phyloP scores from a whole-genome alignment of 768 basidiomycete genomes.

The Rhizopogon vesiculosus region DNA sequence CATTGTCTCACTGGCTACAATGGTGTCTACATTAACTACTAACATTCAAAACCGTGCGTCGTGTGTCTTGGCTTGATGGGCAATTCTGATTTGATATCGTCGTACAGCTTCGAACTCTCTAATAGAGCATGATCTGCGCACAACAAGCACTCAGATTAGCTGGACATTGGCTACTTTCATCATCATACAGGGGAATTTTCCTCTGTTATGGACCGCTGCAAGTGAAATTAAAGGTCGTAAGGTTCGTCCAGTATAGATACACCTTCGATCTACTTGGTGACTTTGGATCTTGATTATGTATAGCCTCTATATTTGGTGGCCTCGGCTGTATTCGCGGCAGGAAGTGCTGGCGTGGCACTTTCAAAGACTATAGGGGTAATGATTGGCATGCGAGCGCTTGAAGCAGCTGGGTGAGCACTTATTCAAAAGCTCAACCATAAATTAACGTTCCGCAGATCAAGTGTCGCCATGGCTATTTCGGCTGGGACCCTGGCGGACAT shows the following conservation, averaged over 20 bases:
- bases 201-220: slow-evolving; percentile 62
- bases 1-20: slow-evolving; percentile 20
- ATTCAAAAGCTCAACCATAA: neutral
- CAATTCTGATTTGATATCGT: neutral
- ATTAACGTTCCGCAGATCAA: slow-evolving; percentile 38
- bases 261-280: neutral
- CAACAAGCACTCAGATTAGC: slow-evolving; percentile 59
- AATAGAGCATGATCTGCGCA: slow-evolving; percentile 56
- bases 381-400: slow-evolving; percentile 66
- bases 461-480: slow-evolving; percentile 67
- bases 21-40: slow-evolving; percentile 18
- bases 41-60: slow-evolving; percentile 26
- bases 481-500: slow-evolving; percentile 78
- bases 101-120: slow-evolving; percentile 54
- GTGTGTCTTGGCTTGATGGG: neutral
- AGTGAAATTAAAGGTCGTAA: slow-evolving; percentile 77
- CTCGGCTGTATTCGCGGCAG: slow-evolving; percentile 47
- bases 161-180: slow-evolving; percentile 71
- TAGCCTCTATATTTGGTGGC: slow-evolving; percentile 54
- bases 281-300: slow-evolving; percentile 2
- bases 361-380: slow-evolving; percentile 49
- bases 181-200: slow-evolving; percentile 62
- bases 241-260: slow-evolving; percentile 28
- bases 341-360: slow-evolving; percentile 51
- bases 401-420: slow-evolving; percentile 53